phyloP scores from a whole-genome alignment of 495 filamentous ascomycete genomes.

The Entonaema liquescens region DNA sequence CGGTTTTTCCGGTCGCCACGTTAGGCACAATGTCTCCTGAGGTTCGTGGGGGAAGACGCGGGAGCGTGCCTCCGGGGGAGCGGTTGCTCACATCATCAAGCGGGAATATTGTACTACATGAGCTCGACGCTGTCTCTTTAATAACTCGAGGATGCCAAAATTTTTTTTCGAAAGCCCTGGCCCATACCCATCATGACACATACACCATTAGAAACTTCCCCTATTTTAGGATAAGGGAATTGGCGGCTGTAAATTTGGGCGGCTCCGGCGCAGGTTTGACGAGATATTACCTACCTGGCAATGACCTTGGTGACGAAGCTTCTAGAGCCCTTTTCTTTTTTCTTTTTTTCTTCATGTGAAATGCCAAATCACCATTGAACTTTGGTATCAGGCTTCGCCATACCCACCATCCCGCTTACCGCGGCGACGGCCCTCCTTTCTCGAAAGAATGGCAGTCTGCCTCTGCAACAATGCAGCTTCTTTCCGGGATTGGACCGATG shows the following conservation, averaged over 20 bases:
- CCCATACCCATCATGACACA: conserved; percentile 4
- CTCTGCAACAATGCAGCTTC: conserved; percentile 24
- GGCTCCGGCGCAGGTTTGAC: conserved; percentile 14
- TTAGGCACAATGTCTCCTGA: conserved; percentile 23
- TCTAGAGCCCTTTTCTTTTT: background rate
- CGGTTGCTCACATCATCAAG: conserved; percentile 11
- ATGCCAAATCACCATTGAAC: conserved; percentile 8
- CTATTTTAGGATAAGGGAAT: conserved; percentile 7
- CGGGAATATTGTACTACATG: conserved; percentile 4
- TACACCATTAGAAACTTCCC: conserved; percentile 3
- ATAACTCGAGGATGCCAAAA: conserved; percentile 1
- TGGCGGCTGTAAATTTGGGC: conserved; percentile 5
- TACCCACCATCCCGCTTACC: conserved; percentile 33
- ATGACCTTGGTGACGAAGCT: background rate
- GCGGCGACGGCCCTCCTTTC: conserved; percentile 23
- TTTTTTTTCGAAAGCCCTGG: background rate
- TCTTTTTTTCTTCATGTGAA: background rate
- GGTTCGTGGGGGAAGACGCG: conserved; percentile 29
- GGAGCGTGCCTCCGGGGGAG: conserved; percentile 6
- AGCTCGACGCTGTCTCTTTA: conserved; percentile 17
- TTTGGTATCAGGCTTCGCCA: conserved; percentile 16
- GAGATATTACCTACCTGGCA: conserved; percentile 15
- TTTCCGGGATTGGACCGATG: conserved; percentile 30
- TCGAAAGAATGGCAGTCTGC: conserved; percentile 19
- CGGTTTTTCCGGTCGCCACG: conserved; percentile 34